Evolutionary conservation across 2,329 filamentous ascomycete species (phyloP).

Genomic region (Cephalotrichum gorgonifer): DNA sequence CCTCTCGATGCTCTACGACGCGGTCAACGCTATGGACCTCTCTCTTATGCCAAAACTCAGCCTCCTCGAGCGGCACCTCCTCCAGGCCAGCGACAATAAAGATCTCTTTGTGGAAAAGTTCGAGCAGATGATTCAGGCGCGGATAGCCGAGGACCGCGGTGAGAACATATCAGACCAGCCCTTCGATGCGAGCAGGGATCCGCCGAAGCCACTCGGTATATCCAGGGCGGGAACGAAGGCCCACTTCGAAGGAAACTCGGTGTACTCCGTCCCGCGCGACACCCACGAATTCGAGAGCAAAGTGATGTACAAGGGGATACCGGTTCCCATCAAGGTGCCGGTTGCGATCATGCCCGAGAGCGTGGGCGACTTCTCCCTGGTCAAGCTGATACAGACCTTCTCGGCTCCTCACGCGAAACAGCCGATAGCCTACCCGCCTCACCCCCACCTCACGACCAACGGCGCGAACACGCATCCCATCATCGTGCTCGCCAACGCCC

Average conservation of each 20-base stretch:
- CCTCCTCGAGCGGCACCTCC: constrained; percentile 69
- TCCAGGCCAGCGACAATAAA: constrained; percentile 86
- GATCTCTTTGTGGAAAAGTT: constrained; percentile 98
- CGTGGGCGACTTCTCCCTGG: constrained; percentile 92
- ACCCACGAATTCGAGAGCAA: constrained; percentile 97
- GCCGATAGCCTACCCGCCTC: constrained; percentile 73
- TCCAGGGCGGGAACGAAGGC: constrained; percentile 53
- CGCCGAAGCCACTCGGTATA: constrained; percentile 35
- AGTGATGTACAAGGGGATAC: constrained; percentile 92
- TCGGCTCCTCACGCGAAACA: constrained; percentile 71
- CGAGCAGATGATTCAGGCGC: constrained; percentile 81
- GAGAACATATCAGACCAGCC: constrained; percentile 30
- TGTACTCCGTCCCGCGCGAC: constrained; percentile 75
- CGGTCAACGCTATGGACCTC: constrained; percentile 93
- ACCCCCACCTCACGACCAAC: constrained; percentile 88
- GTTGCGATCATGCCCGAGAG: constrained; percentile 90
- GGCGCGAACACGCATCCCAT: constrained; percentile 87
- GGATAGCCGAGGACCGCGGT: constrained; percentile 55
- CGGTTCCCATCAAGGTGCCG: constrained; percentile 92
- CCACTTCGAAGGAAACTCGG: constrained; percentile 49
- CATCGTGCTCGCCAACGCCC: constrained; percentile 86
- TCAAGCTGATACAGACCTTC: constrained; percentile 95
- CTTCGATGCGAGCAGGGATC: constrained; percentile 36
- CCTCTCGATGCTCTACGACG: constrained; percentile 76
- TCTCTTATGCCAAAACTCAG: constrained; percentile 84